Conservation (phyloP, 371 early-diverging fungal species). For the Mucor sp. region DNA sequence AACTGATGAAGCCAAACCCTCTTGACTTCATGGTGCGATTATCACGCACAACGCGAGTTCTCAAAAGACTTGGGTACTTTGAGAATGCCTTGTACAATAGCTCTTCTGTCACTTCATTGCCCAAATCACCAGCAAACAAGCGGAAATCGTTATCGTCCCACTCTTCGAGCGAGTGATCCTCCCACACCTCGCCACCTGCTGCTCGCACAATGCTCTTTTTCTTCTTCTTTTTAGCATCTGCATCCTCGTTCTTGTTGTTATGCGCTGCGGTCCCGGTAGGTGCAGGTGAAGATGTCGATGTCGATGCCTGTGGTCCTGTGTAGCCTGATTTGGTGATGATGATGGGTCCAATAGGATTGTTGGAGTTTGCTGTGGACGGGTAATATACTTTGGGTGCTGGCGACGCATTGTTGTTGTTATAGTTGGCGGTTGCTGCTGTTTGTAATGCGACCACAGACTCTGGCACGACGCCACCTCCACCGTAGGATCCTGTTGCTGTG, state of each 20-base stretch:
- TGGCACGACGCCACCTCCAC: conserved; percentile 2
- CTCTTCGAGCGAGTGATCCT: conserved; percentile 85
- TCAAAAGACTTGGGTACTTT: conserved; percentile 77
- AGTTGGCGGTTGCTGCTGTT: not conserved
- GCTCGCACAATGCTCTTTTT: conserved; percentile 68
- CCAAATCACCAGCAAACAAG: conserved; percentile 87
- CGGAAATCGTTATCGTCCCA: conserved; percentile 92
- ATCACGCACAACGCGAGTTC: conserved; percentile 81
- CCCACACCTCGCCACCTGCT: conserved; percentile 96
- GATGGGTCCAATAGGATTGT: conserved; percentile 20
- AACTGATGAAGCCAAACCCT: conserved; percentile 86
- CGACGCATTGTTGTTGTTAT: not conserved
- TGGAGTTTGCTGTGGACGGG: conserved; percentile 18
- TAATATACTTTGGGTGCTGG: conserved; percentile 21
- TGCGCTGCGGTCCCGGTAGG: not conserved
- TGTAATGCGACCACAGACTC: conserved; percentile 10
- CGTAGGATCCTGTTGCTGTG: conserved; percentile 5
- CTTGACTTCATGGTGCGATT: conserved; percentile 77
- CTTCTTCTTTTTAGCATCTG: conserved; percentile 38
- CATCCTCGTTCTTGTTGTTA: not conserved
- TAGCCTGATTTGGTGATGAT: conserved; percentile 22
- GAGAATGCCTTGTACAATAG: conserved; percentile 74
- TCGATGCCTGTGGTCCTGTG: conserved; percentile 15
- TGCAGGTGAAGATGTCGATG: conserved; percentile 2
- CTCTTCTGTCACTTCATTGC: conserved; percentile 88